These are phyloP conservation scores for Madurella mycetomatis DNA, from an alignment of 2,329 filamentous ascomycete species.

Conservation along the genomic window DNA sequence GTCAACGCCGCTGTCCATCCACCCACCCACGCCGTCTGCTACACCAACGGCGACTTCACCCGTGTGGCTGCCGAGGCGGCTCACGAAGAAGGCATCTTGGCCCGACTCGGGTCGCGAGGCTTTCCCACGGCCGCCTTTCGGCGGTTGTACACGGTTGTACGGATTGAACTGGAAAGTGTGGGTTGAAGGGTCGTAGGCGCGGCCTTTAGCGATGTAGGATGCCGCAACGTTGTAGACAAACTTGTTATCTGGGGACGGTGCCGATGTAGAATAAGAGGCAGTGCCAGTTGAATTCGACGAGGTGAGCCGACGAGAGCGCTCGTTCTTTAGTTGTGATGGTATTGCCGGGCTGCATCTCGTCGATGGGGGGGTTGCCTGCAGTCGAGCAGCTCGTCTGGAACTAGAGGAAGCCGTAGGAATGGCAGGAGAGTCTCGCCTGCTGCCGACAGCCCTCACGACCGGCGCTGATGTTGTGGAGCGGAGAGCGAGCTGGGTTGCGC, in stretches of 20 bases:
- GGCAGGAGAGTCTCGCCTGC: background rate
- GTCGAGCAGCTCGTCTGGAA: background rate
- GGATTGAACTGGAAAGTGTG: constrained; percentile 72
- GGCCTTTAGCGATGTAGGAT: constrained; percentile 70
- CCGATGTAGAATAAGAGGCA: constrained; percentile 9
- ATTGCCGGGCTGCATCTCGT: background rate
- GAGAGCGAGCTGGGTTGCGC: constrained; percentile 18
- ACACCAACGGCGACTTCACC: constrained; percentile 78
- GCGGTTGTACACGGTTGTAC: constrained; percentile 53
- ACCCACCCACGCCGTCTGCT: constrained; percentile 92
- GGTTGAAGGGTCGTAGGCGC: constrained; percentile 60
- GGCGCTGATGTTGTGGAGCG: constrained; percentile 11
- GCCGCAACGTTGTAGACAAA: constrained; percentile 69
- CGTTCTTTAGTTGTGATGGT: background rate
- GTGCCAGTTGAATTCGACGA: background rate
- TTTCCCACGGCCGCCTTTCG: constrained; percentile 46
- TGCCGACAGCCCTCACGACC: background rate
- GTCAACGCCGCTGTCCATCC: constrained; percentile 88
- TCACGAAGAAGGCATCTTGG: constrained; percentile 94
- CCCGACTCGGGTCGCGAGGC: constrained; percentile 70
- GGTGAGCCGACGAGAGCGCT: background rate
- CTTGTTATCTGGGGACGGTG: constrained; percentile 10
- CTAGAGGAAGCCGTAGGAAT: constrained; percentile 4
- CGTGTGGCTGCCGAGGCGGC: constrained; percentile 63
- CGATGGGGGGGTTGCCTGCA: background rate